These are phyloP conservation scores for Ascochyta viciae-villosae DNA, from an alignment of 2,329 filamentous ascomycete genomes.

Conservation along the genomic window DNA sequence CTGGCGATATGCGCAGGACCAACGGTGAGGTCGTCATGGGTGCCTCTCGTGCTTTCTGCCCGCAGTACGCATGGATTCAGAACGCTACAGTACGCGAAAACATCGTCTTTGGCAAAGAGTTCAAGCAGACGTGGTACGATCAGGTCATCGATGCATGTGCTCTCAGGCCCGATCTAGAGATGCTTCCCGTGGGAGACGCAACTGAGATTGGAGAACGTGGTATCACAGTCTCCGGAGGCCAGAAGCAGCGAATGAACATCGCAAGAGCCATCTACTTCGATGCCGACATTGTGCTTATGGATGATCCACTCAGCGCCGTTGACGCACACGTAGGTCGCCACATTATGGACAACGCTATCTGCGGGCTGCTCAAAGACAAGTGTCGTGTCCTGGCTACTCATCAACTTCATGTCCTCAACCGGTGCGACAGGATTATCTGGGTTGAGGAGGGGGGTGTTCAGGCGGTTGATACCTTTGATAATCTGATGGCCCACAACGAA, in stretches of 20 bases:
- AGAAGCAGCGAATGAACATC: conserved; percentile 95
- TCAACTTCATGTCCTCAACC: conserved; percentile 88
- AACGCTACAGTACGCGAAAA: conserved; percentile 88
- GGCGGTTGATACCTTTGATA: conserved; percentile 87
- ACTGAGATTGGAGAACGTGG: conserved; percentile 96
- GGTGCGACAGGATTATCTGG: conserved; percentile 91
- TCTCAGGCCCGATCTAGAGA: conserved; percentile 83
- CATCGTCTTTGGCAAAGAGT: conserved; percentile 85
- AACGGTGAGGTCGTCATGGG: conserved; percentile 76
- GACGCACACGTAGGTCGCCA: conserved; percentile 68
- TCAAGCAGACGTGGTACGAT: conserved; percentile 77
- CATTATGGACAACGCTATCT: conserved; percentile 93
- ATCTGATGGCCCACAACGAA: conserved; percentile 80
- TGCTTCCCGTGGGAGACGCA: conserved; percentile 85
- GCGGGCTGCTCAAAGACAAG: conserved; percentile 86
- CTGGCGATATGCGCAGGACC: conserved; percentile 92
- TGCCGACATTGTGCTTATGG: conserved; percentile 68
- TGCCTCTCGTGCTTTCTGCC: conserved; percentile 85
- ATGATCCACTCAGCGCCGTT: conserved; percentile 67
- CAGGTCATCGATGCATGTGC: conserved; percentile 87
- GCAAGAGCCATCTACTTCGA: conserved; percentile 76
- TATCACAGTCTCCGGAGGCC: conserved; percentile 93
- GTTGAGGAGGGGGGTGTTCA: conserved; percentile 87
- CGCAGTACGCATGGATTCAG: conserved; percentile 98
- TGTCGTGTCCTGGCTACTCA: conserved; percentile 92